Evolutionary conservation across 352 stramenopile genomes (phyloP), one percentile per base, ranked within the genome.

Genomic region (Stephanocyclus meneghinianus): DNA sequence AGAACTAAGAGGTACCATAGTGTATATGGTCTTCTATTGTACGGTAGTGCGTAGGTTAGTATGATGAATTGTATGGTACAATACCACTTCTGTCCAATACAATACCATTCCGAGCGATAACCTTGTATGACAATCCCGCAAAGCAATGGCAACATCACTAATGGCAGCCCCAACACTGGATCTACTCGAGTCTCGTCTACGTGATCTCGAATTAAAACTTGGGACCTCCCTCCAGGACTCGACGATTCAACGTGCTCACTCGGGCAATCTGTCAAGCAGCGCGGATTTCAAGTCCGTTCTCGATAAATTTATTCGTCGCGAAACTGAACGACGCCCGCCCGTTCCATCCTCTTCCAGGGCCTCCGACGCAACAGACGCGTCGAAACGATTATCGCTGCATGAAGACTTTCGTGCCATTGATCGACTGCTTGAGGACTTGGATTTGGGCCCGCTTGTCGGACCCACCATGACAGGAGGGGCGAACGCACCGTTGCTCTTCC

Each of bases 401-500:
- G 48, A 84, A 70, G 77, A 84, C 30, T 79, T 73, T 29, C 45
- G 50, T 50, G 59, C 51, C 13, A 79, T 84, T 7, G 57, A 80
- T 73, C 48, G 66, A 21, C 40, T 84, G 1, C 44, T 84, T 11
- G 51, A 37, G 8, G 77, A 84, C 59, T 56, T 84, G 71, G 56
- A 71, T 42, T 40, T 84, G 21, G 76, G 65, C 6, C 70, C 71
- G 1, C 56, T 79, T 32, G 56, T 61, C 5, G 77, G 77, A 11
- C 77, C 77, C 18, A 44, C 64, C 13, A 42, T 53, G 32, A 2
- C 60, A 18, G 65, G 47, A 29, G 40, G 9, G 4, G 4, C 37
- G 11, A 57, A 16, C 56, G 55, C 77, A 18, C 85, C 87, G 2
- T 61, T 91, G 26, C 61, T 88, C 29, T 92, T 84, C 67, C 77